Evolutionary conservation across 345 rosid genomes (phyloP).

Genomic region (Euphorbia pulcherrima): DNA sequence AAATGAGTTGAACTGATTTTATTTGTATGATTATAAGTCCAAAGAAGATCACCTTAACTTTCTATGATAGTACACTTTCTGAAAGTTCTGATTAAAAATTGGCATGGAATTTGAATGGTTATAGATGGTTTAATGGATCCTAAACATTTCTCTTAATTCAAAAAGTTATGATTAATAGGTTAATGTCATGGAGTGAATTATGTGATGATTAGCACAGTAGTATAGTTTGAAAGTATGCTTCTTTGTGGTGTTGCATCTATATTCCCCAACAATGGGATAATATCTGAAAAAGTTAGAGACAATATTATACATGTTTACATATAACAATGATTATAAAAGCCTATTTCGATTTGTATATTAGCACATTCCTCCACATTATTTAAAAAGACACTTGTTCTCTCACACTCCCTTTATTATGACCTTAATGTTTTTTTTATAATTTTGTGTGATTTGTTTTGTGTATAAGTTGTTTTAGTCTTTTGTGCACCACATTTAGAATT

Average conservation of each 20-base stretch:
- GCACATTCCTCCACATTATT: neutral
- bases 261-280: neutral
- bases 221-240: neutral
- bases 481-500: too few relatives aligned
- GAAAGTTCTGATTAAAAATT: neutral
- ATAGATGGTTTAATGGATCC: neutral
- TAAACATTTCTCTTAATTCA: neutral
- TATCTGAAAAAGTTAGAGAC: neutral
- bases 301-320: too few relatives aligned
- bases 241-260: constrained; percentile 4
- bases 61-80: constrained; percentile 1
- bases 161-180: neutral
- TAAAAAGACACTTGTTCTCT: neutral
- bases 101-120: neutral
- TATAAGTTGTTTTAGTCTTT: neutral
- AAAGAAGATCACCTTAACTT: too few relatives aligned
- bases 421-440: too few relatives aligned
- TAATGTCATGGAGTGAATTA: neutral
- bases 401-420: too few relatives aligned
- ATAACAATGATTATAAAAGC: neutral
- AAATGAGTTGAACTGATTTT: too few relatives aligned
- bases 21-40: too few relatives aligned
- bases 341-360: neutral
- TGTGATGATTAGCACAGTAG: neutral
- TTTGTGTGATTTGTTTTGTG: too few relatives aligned